A percentile compares a stretch with the other conserved stretches of the same genome.
These are phyloP conservation scores for Panaeolus papilionaceus DNA, from an alignment of 768 basidiomycete species.

Conservation along the genomic window DNA sequence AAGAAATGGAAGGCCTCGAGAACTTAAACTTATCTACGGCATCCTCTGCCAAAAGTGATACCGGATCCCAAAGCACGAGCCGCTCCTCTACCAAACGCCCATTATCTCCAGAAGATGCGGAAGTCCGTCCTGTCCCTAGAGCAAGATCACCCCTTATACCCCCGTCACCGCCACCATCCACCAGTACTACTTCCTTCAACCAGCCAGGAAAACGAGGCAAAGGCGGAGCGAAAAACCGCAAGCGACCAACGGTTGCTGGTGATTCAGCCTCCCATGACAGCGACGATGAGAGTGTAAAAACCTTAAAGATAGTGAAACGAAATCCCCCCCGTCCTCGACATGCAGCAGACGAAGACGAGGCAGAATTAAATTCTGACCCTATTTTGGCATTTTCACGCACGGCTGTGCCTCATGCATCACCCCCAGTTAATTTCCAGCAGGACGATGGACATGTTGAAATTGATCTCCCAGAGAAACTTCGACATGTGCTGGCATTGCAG, in stretches of 20 bases:
- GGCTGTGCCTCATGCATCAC: constrained; percentile 35
- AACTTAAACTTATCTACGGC: constrained; percentile 13
- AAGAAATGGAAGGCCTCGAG: constrained; percentile 17
- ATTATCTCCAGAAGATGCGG: constrained; percentile 40
- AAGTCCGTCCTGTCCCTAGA: constrained; percentile 25
- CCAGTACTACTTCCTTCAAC: constrained; percentile 29
- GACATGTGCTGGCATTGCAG: constrained; percentile 67
- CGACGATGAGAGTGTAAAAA: constrained; percentile 33
- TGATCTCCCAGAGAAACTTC: constrained; percentile 71
- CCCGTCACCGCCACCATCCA: constrained; percentile 69
- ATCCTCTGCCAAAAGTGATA: constrained; percentile 15
- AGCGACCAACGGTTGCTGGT: constrained; percentile 57
- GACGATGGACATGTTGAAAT: constrained; percentile 53
- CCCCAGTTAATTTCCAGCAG: constrained; percentile 28
- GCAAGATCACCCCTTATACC: constrained; percentile 53
- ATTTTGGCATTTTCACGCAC: constrained; percentile 40
- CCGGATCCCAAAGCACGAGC: constrained; percentile 22
- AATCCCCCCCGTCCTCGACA: constrained; percentile 27
- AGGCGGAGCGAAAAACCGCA: constrained; percentile 40
- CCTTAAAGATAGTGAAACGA: constrained; percentile 42
- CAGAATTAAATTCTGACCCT: constrained; percentile 41
- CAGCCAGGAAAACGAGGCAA: constrained; percentile 29
- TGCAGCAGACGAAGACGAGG: constrained; percentile 35
- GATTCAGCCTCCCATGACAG: constrained; percentile 34
- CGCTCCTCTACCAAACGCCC: constrained; percentile 51